A percentile compares a stretch with the other conserved stretches of the same genome.
Evolutionary conservation across 176 grass and related monocot genomes (phyloP).

Genomic region (Zea mays): DNA sequence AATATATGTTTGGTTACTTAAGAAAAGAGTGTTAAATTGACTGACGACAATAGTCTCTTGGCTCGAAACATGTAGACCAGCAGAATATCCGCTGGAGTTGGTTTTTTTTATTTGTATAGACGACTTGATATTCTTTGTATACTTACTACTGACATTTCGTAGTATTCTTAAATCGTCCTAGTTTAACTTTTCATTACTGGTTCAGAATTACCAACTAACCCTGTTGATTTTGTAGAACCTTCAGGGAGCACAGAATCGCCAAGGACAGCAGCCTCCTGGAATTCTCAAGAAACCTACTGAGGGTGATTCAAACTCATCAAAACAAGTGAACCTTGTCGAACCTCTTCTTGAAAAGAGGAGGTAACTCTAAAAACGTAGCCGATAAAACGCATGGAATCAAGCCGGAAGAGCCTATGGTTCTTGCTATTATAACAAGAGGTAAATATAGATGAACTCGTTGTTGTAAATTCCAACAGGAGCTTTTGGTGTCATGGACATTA

Average conservation of each 20-base stretch:
- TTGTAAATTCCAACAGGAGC: slow-evolving; percentile 33
- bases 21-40: slow-evolving; percentile 9
- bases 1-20: background rate
- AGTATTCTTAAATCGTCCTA: background rate
- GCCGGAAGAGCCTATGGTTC: slow-evolving; percentile 16
- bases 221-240: slow-evolving; percentile 6
- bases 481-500: slow-evolving; percentile 15
- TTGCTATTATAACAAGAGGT: slow-evolving; percentile 22
- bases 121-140: background rate
- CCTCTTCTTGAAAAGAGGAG: slow-evolving; percentile 65
- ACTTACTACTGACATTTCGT: background rate
- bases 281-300: slow-evolving; percentile 76
- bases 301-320: slow-evolving; percentile 58
- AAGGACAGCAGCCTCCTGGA: slow-evolving; percentile 66
- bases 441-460: slow-evolving; percentile 36
- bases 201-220: background rate
- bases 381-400: background rate
- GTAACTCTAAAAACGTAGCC: slow-evolving; percentile 35
- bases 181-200: background rate
- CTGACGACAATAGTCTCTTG: background rate
- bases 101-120: background rate
- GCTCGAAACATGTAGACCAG: background rate
- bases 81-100: background rate
- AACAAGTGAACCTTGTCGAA: slow-evolving; percentile 70
- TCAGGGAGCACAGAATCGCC: slow-evolving; percentile 73